Evolutionary conservation across 2,329 filamentous ascomycete genomes (phyloP).

Genomic region (Tolypocladium pustulatum): DNA sequence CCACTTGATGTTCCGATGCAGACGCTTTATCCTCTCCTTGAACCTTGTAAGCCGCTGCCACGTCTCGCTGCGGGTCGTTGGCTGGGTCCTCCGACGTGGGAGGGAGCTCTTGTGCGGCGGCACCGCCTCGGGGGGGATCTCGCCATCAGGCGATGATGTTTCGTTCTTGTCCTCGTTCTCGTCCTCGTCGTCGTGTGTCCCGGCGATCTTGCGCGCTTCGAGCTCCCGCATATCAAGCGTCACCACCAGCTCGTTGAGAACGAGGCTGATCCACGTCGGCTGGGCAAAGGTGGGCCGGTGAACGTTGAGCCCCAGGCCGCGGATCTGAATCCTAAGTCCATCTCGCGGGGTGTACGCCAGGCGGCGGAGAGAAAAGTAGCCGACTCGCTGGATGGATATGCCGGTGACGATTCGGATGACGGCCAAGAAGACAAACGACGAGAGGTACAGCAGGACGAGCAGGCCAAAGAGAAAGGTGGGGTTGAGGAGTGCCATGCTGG

Average conservation of each 20-base stretch:
- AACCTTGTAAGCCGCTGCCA: slow-evolving; percentile 70
- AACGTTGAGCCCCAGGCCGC: slow-evolving; percentile 76
- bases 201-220: slow-evolving; percentile 33
- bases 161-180: slow-evolving; percentile 5
- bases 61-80: slow-evolving; percentile 50
- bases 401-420: slow-evolving; percentile 86
- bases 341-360: slow-evolving; percentile 84
- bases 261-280: slow-evolving; percentile 90
- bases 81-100: slow-evolving; percentile 10
- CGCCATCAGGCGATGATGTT: background rate
- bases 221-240: slow-evolving; percentile 68
- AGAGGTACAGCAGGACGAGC: slow-evolving; percentile 76
- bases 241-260: slow-evolving; percentile 74
- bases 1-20: slow-evolving; percentile 83
- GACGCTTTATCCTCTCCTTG: slow-evolving; percentile 76
- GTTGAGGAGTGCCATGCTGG: slow-evolving; percentile 53
- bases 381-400: slow-evolving; percentile 89
- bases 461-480: slow-evolving; percentile 82
- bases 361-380: slow-evolving; percentile 82
- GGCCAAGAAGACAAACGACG: slow-evolving; percentile 87
- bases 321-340: slow-evolving; percentile 81
- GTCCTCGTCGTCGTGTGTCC: slow-evolving; percentile 15
- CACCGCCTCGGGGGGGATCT: background rate
- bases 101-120: slow-evolving; percentile 6
- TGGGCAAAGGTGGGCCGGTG: slow-evolving; percentile 95